Evolutionary conservation across 768 basidiomycete genomes (phyloP).

Genomic region (Pleurotus sapidus): DNA sequence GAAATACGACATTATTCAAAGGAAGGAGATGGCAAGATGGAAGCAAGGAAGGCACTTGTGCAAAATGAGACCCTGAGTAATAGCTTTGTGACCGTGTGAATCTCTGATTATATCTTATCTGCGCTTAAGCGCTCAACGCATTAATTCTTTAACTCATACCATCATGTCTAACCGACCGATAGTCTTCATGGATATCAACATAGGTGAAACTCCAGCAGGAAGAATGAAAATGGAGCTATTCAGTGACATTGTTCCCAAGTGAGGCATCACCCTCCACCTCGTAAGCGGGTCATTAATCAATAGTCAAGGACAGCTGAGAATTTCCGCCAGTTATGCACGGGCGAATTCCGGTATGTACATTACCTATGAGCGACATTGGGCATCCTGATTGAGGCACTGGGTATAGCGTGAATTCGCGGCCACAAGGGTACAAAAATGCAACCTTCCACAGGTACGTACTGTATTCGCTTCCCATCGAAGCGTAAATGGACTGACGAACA

Average conservation of each 20-base stretch:
- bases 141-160: background rate
- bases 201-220: conserved; percentile 95
- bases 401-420: conserved; percentile 71
- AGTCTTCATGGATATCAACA: conserved; percentile 96
- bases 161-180: conserved; percentile 58
- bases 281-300: background rate
- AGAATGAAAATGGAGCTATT: conserved; percentile 97
- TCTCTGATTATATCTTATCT: background rate
- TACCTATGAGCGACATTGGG: background rate
- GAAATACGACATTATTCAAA: conserved; percentile 79
- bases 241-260: conserved; percentile 96
- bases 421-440: conserved; percentile 90
- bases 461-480: conserved; percentile 13
- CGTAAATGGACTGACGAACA: background rate
- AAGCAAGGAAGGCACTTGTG: background rate
- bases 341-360: conserved; percentile 78
- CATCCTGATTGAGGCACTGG: conserved; percentile 11
- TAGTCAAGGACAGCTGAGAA: conserved; percentile 87
- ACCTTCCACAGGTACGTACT: conserved; percentile 77
- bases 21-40: background rate
- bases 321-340: conserved; percentile 95
- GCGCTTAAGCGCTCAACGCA: background rate
- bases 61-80: background rate
- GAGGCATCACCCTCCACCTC: conserved; percentile 18
- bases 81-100: background rate